Conservation (phyloP, 371 early-diverging fungal genomes). For the Rhizomucor miehei region DNA sequence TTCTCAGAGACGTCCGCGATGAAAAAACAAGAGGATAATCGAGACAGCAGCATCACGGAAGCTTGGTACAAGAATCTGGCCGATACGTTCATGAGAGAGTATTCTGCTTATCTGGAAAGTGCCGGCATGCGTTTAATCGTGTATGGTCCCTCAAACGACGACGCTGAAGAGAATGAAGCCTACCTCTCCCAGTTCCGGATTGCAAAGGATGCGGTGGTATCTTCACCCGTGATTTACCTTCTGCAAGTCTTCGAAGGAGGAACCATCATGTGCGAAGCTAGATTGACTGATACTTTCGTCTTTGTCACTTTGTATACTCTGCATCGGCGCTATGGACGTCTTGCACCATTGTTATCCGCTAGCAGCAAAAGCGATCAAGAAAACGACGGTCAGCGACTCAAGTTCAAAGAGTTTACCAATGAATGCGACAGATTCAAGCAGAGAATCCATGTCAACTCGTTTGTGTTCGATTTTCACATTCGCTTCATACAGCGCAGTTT, state of each 20-base stretch:
- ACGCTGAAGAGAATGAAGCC: constrained; percentile 21
- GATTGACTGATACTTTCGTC: constrained; percentile 67
- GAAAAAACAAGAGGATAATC: constrained; percentile 6
- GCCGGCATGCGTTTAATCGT: constrained; percentile 69
- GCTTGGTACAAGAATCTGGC: constrained; percentile 62
- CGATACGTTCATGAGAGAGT: constrained; percentile 59
- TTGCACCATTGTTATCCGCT: constrained; percentile 41
- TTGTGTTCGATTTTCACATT: constrained; percentile 79
- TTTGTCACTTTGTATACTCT: constrained; percentile 75
- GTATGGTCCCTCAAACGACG: constrained; percentile 23
- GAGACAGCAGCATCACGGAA: constrained; percentile 9
- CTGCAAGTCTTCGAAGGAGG: constrained; percentile 65
- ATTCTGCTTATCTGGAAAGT: constrained; percentile 63
- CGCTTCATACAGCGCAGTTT: constrained; percentile 64
- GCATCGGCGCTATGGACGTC: constrained; percentile 61
- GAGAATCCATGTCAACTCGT: constrained; percentile 76
- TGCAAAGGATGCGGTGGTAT: constrained; percentile 25
- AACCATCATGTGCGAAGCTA: constrained; percentile 72
- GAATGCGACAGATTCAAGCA: constrained; percentile 72
- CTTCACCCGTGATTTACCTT: constrained; percentile 64
- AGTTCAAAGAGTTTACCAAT: constrained; percentile 59
- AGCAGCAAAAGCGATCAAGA: constrained; percentile 32
- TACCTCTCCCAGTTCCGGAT: constrained; percentile 33
- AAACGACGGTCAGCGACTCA: constrained; percentile 45
- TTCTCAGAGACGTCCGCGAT: constrained; percentile 37